Percentiles rank a stretch among this genome's conserved stretches.
Conservation (phyloP, 2,329 filamentous ascomycete genomes). For the Myriosclerotinia curreyana region DNA sequence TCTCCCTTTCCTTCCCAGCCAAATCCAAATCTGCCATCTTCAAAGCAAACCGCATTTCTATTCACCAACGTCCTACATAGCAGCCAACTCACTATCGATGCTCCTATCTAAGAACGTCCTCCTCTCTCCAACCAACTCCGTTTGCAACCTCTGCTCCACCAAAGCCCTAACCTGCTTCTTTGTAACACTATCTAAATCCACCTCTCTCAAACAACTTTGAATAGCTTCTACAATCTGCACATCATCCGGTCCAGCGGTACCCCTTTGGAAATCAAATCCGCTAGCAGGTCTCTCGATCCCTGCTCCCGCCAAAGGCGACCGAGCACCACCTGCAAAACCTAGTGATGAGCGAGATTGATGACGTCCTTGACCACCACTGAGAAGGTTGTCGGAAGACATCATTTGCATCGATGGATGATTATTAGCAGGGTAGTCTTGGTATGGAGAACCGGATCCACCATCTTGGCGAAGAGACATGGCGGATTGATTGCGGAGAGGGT, state of each 20-base stretch:
- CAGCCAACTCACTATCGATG: constrained; percentile 90
- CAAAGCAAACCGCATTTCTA: not conserved
- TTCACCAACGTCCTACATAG: constrained; percentile 62
- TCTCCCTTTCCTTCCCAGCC: not conserved
- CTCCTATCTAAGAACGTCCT: constrained; percentile 85
- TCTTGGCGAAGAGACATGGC: constrained; percentile 61
- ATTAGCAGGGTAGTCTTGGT: constrained; percentile 51
- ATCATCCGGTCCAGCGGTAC: constrained; percentile 67
- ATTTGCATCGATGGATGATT: constrained; percentile 61
- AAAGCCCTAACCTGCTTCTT: constrained; percentile 95
- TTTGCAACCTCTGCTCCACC: constrained; percentile 90
- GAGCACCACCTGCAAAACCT: constrained; percentile 46
- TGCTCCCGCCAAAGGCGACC: constrained; percentile 46
- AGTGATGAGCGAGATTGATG: constrained; percentile 42
- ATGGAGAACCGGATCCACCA: constrained; percentile 53
- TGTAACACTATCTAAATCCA: constrained; percentile 93
- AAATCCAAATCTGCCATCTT: not conserved
- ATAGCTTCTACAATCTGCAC: constrained; percentile 79
- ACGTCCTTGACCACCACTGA: constrained; percentile 41
- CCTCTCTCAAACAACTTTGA: constrained; percentile 75
- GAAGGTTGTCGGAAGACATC: constrained; percentile 35
- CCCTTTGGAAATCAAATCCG: constrained; percentile 60
- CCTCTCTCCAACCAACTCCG: constrained; percentile 80
- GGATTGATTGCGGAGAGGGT: constrained; percentile 60
- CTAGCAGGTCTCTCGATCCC: constrained; percentile 46